Percentiles rank a stretch among this genome's conserved stretches.
Conservation (phyloP, 495 filamentous ascomycete genomes). For the Penicillium pulvis region DNA sequence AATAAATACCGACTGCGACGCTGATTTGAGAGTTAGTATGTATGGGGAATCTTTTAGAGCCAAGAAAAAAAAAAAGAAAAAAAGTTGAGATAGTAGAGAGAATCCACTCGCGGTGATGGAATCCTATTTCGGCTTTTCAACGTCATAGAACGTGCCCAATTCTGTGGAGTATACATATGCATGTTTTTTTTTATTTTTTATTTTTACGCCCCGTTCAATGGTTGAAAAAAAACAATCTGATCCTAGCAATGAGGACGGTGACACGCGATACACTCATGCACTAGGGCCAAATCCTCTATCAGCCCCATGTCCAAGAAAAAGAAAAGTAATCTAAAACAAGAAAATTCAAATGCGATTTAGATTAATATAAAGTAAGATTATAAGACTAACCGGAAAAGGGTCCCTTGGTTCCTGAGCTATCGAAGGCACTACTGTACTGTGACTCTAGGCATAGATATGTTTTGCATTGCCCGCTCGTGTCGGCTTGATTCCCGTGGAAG, state of each 20-base stretch:
- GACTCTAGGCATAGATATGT: conserved; percentile 27
- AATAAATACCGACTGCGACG: conserved; percentile 33
- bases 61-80: neutral
- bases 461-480: conserved; percentile 14
- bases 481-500: neutral
- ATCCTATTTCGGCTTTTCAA: neutral
- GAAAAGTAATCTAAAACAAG: neutral
- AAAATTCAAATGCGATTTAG: neutral
- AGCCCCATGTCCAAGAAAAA: too few relatives aligned
- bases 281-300: neutral
- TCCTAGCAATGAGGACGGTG: neutral
- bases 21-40: neutral
- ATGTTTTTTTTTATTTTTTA: too few relatives aligned
- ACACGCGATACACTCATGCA: neutral
- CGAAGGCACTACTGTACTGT: conserved; percentile 20
- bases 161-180: neutral
- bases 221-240: neutral
- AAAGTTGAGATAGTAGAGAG: neutral
- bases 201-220: neutral
- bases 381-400: neutral
- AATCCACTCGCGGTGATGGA: neutral
- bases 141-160: neutral
- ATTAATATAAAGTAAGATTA: neutral
- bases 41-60: too few relatives aligned
- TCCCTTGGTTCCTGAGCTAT: conserved; percentile 17